Base-by-base conservation (phyloP, 805 yeast genomes). In the Ascoidea rubescens region DNA sequence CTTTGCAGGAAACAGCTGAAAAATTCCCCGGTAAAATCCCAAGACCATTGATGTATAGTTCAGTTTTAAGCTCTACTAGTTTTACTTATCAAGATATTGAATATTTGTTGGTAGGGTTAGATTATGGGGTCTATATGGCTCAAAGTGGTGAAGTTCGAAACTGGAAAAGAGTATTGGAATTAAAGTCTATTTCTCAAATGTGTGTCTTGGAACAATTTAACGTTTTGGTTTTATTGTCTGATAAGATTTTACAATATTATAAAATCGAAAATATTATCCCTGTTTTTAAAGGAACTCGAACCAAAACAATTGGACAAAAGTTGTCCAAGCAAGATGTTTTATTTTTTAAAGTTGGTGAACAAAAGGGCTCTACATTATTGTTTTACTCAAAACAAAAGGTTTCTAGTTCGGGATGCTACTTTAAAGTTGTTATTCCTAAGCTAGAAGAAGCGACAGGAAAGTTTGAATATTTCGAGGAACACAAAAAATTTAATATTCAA, bases 311-410 rank as follows among this genome's bases (percentile, higher is more conserved):
- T n/a, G 76, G 83, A 14, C 72, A 76, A 33, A 64, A 71, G 31
- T 58, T 79, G 10, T 69, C 79, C 12, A 70, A 74, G 56, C 78
- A 79, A 63, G 66, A 79, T 62, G 79, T 80, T 0, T 65, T 75
- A 1, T 80, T 75, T 56, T 89, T 86, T 66, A 76, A 75, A 49
- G 68, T 84, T 54, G 96, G 93, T 0, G 75, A 72, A 33, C 87
- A 89, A 61, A 73, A 80, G 53, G 80, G 78, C 64, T 71, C 78
- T 56, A 77, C 71, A 46, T 71, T 78, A 73, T 64, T 82, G 53
- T 77, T 74, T 59, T 76, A 72, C 64, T 77, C 80, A 65, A 78
- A 76, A 60, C 72, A 68, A 66, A 79, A 72, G 64, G 72, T 69
- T 51, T 66, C 71, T 59, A 66, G 63, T 50, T 71, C 75, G 43